Conservation (phyloP, 2,329 filamentous ascomycete genomes). For the Aspergillus brasiliensis region DNA sequence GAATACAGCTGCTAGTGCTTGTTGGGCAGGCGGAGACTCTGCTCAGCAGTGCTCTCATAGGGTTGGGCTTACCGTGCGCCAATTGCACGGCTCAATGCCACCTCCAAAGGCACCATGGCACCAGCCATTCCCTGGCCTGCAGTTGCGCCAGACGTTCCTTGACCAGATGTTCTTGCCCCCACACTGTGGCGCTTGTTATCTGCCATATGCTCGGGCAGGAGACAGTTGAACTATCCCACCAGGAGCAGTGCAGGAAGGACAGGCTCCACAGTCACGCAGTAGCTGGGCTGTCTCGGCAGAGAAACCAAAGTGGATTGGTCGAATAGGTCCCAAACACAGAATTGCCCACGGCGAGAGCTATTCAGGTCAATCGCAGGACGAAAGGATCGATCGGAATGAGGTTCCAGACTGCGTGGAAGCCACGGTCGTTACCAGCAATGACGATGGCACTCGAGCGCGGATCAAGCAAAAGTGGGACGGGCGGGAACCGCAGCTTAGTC, state of each 20-base stretch:
- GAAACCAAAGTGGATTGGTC: neutral
- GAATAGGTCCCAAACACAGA: neutral
- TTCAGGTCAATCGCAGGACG: neutral
- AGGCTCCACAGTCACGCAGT: slow-evolving; percentile 1
- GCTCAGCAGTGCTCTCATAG: neutral
- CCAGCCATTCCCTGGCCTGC: slow-evolving; percentile 42
- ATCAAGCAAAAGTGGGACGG: slow-evolving; percentile 22
- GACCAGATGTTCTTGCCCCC: slow-evolving; percentile 52
- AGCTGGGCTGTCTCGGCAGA: neutral
- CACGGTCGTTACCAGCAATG: slow-evolving; percentile 8
- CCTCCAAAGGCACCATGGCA: slow-evolving; percentile 54
- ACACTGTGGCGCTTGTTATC: slow-evolving; percentile 61
- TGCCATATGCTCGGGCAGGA: slow-evolving; percentile 47
- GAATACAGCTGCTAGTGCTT: neutral
- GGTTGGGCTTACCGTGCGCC: slow-evolving; percentile 58
- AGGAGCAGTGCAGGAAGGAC: neutral
- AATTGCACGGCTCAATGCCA: slow-evolving; percentile 60
- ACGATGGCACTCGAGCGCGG: slow-evolving; percentile 11
- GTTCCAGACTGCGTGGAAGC: slow-evolving; percentile 6
- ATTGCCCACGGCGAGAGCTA: neutral
- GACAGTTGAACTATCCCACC: neutral
- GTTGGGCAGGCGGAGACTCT: neutral
- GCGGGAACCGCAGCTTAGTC: slow-evolving; percentile 20
- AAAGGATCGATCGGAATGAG: neutral
- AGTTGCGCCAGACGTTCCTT: slow-evolving; percentile 38